Percentiles rank a stretch among this genome's conserved stretches.
These are phyloP conservation scores for Aspergillus ruber DNA, from an alignment of 2,329 filamentous ascomycete species.

Conservation along the genomic window DNA sequence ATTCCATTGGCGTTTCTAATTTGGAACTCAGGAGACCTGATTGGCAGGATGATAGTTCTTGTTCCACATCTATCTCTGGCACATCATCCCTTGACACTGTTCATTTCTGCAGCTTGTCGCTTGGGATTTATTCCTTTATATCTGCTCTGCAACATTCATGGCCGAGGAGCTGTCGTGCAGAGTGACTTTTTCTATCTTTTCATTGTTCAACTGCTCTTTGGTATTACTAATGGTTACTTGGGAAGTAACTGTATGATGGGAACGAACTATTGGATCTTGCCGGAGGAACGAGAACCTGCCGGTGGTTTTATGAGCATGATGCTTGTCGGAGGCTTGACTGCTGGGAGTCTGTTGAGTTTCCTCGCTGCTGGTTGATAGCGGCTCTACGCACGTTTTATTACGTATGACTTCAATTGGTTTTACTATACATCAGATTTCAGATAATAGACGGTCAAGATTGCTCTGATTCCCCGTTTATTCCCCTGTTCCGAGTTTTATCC, in stretches of 20 bases:
- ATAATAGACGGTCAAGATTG: too few species aligned
- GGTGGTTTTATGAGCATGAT: conserved; percentile 92
- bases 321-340: conserved; percentile 74
- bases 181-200: conserved; percentile 87
- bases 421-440: too few species aligned
- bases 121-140: conserved; percentile 75
- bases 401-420: not conserved
- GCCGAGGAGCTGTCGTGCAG: conserved; percentile 62
- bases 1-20: conserved; percentile 85
- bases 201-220: conserved; percentile 76
- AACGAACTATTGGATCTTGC: conserved; percentile 71
- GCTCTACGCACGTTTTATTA: not conserved
- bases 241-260: conserved; percentile 89
- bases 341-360: conserved; percentile 88
- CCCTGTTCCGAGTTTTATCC: too few species aligned
- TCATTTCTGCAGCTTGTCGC: conserved; percentile 60
- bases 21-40: conserved; percentile 86
- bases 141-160: conserved; percentile 78
- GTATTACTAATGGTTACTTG: conserved; percentile 79
- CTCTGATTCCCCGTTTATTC: too few species aligned
- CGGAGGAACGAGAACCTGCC: conserved; percentile 76
- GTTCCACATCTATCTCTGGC: conserved; percentile 51
- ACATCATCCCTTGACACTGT: conserved; percentile 59
- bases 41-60: conserved; percentile 65
- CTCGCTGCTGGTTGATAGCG: conserved; percentile 48